Evolutionary conservation across 1,139 yeast genomes (phyloP), one percentile per base, ranked within the genome.

Genomic region (Pneumocystis oryctolagi): DNA sequence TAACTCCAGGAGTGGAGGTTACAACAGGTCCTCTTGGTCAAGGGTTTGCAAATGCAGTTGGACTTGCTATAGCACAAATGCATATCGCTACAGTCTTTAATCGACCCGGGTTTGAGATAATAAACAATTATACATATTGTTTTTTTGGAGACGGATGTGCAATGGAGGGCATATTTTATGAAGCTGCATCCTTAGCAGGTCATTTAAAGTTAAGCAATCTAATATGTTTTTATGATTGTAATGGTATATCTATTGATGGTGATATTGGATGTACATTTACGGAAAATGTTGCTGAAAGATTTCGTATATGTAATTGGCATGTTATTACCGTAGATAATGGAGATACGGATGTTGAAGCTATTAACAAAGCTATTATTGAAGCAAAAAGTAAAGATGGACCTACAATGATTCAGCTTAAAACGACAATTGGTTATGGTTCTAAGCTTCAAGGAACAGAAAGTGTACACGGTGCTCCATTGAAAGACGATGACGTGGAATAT

Each of bases 1-100:
- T 78, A 66, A 73, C 79, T 63, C 90, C 95, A 65, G 98, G 97
- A 74, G 84, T 89, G 65, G 98, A 94, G 75, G 96, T 90, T 73
- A 90, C 98, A 76, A 90, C 98, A 67, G 99, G 99, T 76, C 98
- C 99, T 67, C 83, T 92, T 72, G 99, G 99, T 75, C 99, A 92
- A 80, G 99, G 99, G 84, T 82, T 92, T 72, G 81, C 87, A 72
- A 90, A 90, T 75, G 97, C 97, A 64, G 96, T 92, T 71, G 99
- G 99, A 79, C 75, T 94, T 72, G 98, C 98, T 66, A 82, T 92
- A 74, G 98, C 97, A 66, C 95, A 89, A 78, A 84, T 84, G 69
- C 94, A 90, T 77, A 79, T 89, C 67, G 96, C 94, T 69, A 96
- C 97, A 68, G 85, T 86, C 69, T 92, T 85, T 83, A 90, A 92